phyloP scores from a whole-genome alignment of 176 grass and related monocot genomes.

The Tillandsia fasciculata region DNA sequence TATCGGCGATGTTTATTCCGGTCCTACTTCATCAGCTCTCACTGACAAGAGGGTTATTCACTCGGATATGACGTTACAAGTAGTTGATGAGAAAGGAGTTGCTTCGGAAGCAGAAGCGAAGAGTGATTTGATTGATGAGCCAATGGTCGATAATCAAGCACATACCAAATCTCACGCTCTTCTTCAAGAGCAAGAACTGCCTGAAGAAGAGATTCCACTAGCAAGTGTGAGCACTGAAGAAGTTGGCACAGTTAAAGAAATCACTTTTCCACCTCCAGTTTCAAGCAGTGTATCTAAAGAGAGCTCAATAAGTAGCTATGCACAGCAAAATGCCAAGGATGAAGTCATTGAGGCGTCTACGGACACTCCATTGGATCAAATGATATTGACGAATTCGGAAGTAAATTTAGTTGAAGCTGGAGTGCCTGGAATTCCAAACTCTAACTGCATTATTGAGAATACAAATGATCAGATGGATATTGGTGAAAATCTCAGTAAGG shows the following conservation, averaged over 20 bases:
- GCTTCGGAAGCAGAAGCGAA: slow-evolving; percentile 24
- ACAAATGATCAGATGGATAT: slow-evolving; percentile 10
- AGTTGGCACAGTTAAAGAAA: slow-evolving; percentile 13
- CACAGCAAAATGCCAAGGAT: slow-evolving; percentile 20
- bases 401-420: slow-evolving; percentile 11
- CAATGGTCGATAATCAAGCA: slow-evolving; percentile 15
- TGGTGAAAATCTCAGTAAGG: slow-evolving; percentile 9
- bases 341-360: slow-evolving; percentile 21
- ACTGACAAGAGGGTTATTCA: slow-evolving; percentile 15
- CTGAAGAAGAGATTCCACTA: slow-evolving; percentile 1
- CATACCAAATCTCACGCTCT: slow-evolving; percentile 10
- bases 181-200: neutral
- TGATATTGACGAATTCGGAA: slow-evolving; percentile 10
- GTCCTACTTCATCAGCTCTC: slow-evolving; percentile 17
- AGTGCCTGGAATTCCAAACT: slow-evolving; percentile 13
- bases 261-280: slow-evolving; percentile 12
- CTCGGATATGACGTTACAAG: slow-evolving; percentile 4
- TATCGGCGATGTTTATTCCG: slow-evolving; percentile 48
- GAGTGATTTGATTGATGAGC: slow-evolving; percentile 21
- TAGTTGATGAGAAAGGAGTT: slow-evolving; percentile 22
- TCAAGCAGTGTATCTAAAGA: slow-evolving; percentile 9
- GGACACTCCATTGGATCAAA: slow-evolving; percentile 22
- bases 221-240: slow-evolving; percentile 22
- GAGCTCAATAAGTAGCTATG: slow-evolving; percentile 23
- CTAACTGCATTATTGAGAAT: neutral